Base-by-base conservation (phyloP, 345 rosid genomes). In the Heritiera fomes region DNA sequence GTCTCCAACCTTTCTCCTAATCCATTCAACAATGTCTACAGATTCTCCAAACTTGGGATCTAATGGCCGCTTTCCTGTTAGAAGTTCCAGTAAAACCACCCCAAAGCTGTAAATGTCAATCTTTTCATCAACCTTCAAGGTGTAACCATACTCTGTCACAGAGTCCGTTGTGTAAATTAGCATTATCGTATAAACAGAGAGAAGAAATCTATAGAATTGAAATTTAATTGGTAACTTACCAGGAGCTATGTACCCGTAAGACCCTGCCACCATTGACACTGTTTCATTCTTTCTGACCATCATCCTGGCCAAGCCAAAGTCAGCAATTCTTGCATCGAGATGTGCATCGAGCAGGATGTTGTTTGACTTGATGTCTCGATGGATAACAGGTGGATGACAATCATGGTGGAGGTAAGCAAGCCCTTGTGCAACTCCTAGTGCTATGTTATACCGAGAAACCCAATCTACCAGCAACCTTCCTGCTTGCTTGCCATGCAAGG, bases 221-320 rank as follows among this genome's bases (percentile, higher is more conserved):
- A 38, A 2, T 23, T 20, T 23, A 62, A 41, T 50, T 46, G 43
- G 71, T 14, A 43, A 75, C 82, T 82, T 83, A 95, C 99, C 97
- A 8, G 97, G 97, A 60, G 98, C 99, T 8, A 95, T 95, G 87
- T 92, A 95, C 15, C 98, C 97, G 76, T 91, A 93, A n/a, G 99
- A 95, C 50, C 99, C 99, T 43, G 99, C 98, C 71, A 95, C 98
- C 92, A 92, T 86, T 0, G 97, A 92, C 69, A 93, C 95, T 20
- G 97, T 95, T 84, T 95, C 98, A 20, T 95, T 93, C 89, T 86
- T 92, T 53, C 88, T 84, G 49, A 85, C 85, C 97, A 95, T 92
- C 97, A 91, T 88, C 78, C 90, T 93, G 7, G 97, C 99, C 87
- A 93, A 84, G 14, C 99, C 99, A 38, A 93, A 95, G 85, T 93